Conservation (phyloP, 179 eudicot species). For the Gypsophila paniculata region DNA sequence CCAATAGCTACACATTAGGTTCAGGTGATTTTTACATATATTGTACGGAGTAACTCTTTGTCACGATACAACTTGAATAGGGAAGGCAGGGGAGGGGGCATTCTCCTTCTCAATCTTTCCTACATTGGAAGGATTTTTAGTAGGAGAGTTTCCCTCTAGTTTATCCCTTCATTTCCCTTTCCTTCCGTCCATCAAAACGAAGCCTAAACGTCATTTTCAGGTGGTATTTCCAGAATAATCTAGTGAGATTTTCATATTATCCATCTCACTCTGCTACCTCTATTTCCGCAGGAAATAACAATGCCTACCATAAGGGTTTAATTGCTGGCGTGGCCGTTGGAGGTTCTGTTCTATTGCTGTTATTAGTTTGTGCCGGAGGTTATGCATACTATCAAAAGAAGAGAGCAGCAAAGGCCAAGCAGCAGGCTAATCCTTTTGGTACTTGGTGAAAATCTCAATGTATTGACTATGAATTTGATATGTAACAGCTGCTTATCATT, state of each 20-base stretch:
- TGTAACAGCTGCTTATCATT: constrained; percentile 13
- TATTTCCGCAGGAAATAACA: constrained; percentile 21
- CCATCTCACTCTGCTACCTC: constrained; percentile 4
- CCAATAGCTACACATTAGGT: constrained; percentile 24
- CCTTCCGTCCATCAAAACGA: too few species aligned
- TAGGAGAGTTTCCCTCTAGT: too few species aligned
- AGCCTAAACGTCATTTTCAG: not conserved
- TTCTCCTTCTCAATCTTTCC: too few species aligned
- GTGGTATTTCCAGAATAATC: not conserved
- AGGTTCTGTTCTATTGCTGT: constrained; percentile 23
- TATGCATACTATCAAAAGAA: constrained; percentile 32
- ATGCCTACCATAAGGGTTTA: constrained; percentile 21
- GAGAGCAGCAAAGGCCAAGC: constrained; percentile 33
- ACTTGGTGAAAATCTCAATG: constrained; percentile 5
- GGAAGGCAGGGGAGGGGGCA: too few species aligned
- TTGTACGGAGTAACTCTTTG: too few species aligned
- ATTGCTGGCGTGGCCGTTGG: constrained; percentile 35
- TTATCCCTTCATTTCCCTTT: too few species aligned
- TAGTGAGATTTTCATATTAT: not conserved
- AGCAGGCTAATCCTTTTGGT: constrained; percentile 32
- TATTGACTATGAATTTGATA: not conserved
- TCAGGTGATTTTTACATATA: constrained; percentile 5
- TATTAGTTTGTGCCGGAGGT: constrained; percentile 30
- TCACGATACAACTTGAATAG: too few species aligned
- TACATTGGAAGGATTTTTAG: too few species aligned